Base-by-base conservation (phyloP, 169 alveolate species). In the Cytauxzoon felis region DNA sequence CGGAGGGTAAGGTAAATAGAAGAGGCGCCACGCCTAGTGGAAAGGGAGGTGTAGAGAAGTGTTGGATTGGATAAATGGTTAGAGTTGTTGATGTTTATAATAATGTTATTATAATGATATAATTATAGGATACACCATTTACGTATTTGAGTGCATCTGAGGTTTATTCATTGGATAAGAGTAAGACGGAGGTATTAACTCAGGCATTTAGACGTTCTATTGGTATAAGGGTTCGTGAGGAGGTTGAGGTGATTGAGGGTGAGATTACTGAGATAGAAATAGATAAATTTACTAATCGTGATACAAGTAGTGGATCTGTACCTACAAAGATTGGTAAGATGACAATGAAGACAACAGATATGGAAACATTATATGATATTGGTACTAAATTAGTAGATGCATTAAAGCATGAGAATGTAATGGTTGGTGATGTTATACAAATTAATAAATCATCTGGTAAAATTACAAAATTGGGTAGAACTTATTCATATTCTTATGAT, bases 231-330 rank as follows among this genome's bases (percentile, higher is more conserved):
- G 97, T 97, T 38, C 90, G 94, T 71, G 99, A 97, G 83, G 99
- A 97, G 82, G 93, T 97, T 26, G 99, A 97, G 81, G 94, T 97
- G 41, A 95, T 96, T 51, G 99, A 97, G 88, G 99, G 99, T 16
- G 99, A 97, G 90, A 99, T 97, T 7, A 98, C 95, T 42, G 99
- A 97, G 78, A 93, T 97, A 58, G 99, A 95, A 71, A 94, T 96
- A 18, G 99, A 97, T 71, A 48, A 49, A 27, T 78, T 67, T 68
- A 40, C 86, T 51, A 66, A 82, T 58, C 71, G 79, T 0, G 9
- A 78, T 3, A 45, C 78, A 6, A 36, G 57, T 36, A 64, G 78
- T 34, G 53, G 70, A 8, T 52, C 73, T 0, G 49, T 67, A 13
- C 48, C 48, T 45, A 56, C 54, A 16, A 56, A 51, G 13, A 50